A percentile compares a stretch with the other conserved stretches of the same genome.
Conservation (phyloP, 352 stramenopile genomes). For the Elongisporangium prolatum region DNA sequence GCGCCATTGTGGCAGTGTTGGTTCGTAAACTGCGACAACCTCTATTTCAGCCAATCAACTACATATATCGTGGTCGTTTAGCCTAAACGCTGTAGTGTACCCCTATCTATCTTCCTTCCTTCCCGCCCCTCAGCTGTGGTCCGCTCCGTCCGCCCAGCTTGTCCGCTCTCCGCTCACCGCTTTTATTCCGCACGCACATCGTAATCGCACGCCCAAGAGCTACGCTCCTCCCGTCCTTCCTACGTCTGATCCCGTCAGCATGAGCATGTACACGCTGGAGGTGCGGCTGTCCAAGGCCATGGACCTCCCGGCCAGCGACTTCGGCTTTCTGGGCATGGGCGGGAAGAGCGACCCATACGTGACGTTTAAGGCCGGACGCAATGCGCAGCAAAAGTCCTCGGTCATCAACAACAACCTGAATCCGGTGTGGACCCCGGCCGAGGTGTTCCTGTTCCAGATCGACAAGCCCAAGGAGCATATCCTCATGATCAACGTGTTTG, state of each 20-base stretch:
- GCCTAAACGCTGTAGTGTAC: not conserved
- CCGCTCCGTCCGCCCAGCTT: not conserved
- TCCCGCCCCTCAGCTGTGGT: not conserved
- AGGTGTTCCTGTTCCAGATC: conserved; percentile 62
- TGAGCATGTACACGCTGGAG: conserved; percentile 53
- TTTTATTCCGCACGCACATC: not conserved
- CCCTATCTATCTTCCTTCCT: not conserved
- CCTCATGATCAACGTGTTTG: conserved; percentile 52
- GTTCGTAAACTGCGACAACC: not conserved
- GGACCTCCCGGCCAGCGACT: conserved; percentile 54
- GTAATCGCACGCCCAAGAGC: not conserved
- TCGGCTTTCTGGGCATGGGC: conserved; percentile 61
- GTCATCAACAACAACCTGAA: conserved; percentile 41
- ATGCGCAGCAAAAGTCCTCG: conserved; percentile 42
- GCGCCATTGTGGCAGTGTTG: not conserved
- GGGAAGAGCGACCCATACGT: conserved; percentile 79
- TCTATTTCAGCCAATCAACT: not conserved
- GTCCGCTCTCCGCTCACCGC: not conserved
- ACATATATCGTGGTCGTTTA: not conserved
- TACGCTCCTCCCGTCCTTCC: not conserved
- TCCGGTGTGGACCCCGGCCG: conserved; percentile 47
- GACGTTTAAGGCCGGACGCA: conserved; percentile 44
- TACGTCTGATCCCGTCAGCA: no score
- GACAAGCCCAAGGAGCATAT: conserved; percentile 54
- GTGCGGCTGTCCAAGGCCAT: conserved; percentile 45